Percentiles rank a stretch among this genome's conserved stretches.
Evolutionary conservation across 352 stramenopile species (phyloP).

Genomic region (Vaucheria bursata): DNA sequence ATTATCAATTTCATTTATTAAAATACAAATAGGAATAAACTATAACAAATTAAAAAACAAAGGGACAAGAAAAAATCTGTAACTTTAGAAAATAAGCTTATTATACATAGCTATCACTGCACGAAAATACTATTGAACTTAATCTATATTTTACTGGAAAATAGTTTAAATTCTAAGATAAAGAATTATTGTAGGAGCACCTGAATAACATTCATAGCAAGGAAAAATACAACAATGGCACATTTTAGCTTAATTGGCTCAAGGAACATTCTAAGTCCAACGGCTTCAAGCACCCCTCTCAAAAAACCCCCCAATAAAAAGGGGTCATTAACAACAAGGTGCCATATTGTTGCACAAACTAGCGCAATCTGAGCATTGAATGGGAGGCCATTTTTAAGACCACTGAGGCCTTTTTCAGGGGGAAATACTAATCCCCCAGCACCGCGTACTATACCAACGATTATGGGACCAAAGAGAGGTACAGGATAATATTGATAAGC

Average conservation of each 20-base stretch:
- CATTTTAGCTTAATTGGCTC: neutral
- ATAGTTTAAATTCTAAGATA: neutral
- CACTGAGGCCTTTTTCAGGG: neutral
- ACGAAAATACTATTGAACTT: no score
- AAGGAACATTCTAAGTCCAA: neutral
- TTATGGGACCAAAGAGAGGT: neutral
- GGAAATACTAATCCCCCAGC: neutral
- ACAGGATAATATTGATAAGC: neutral
- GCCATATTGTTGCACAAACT: neutral
- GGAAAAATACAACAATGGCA: neutral
- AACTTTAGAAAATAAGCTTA: no score
- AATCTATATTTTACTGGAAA: no score
- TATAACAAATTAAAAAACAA: no score
- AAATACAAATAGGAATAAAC: no score
- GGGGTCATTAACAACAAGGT: neutral
- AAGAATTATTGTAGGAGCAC: no score
- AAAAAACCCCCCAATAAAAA: neutral
- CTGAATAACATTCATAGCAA: neutral
- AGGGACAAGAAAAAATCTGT: no score
- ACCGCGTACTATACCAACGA: neutral
- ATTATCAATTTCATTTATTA: no score
- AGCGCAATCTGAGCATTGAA: slow-evolving; percentile 7
- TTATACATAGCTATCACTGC: no score
- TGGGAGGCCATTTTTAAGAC: neutral
- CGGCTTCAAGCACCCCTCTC: neutral